phyloP scores from a whole-genome alignment of 2,329 filamentous ascomycete species.

The Myriosclerotinia scirpicola region DNA sequence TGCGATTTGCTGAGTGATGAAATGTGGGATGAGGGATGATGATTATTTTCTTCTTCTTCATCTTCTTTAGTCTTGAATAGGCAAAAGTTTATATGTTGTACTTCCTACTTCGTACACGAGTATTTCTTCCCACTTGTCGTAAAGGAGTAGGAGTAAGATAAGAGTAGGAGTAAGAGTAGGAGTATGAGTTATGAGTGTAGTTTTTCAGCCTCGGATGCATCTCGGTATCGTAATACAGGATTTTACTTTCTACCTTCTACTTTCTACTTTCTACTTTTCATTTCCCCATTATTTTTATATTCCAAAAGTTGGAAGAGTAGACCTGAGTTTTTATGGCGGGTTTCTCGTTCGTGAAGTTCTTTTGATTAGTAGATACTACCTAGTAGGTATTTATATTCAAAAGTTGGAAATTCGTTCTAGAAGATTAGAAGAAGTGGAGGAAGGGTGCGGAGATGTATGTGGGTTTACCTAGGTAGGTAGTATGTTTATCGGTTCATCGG shows the following conservation, averaged over 20 bases:
- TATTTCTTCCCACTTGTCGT: not conserved
- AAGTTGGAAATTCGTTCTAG: slow-evolving; percentile 6
- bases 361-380: not conserved
- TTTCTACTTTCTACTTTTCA: too few species aligned
- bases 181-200: too few species aligned
- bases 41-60: too few species aligned
- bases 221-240: slow-evolving; percentile 2
- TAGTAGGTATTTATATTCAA: not conserved
- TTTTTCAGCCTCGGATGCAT: not conserved
- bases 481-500: too few species aligned
- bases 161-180: too few species aligned
- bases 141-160: too few species aligned
- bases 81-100: slow-evolving; percentile 6
- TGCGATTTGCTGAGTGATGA: slow-evolving; percentile 12
- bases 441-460: not conserved
- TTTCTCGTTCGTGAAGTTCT: not conserved
- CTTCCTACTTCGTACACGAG: slow-evolving; percentile 5
- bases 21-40: not conserved
- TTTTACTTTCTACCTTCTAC: too few species aligned
- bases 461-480: too few species aligned
- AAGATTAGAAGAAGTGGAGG: not conserved
- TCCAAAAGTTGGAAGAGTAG: not conserved
- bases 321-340: slow-evolving; percentile 16
- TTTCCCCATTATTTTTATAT: too few species aligned
- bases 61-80: not conserved